A percentile compares a stretch with the other conserved stretches of the same genome.
Evolutionary conservation across 805 yeast species (phyloP).

Genomic region (Vanderwaltozyma polyspora): DNA sequence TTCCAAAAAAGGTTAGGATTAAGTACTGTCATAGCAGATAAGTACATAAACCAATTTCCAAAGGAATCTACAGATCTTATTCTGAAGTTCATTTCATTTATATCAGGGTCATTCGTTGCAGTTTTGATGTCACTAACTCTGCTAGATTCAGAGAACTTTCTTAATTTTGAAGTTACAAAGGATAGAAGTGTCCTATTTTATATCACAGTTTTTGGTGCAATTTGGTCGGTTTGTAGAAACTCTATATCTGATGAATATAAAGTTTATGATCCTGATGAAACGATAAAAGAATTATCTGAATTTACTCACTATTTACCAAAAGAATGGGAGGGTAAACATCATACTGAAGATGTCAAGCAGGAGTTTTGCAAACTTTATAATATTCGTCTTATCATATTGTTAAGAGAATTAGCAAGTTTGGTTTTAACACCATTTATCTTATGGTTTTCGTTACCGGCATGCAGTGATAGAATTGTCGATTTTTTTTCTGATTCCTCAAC

Average conservation of each 20-base stretch:
- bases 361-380: slow-evolving; percentile 76
- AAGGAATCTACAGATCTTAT: slow-evolving; percentile 53
- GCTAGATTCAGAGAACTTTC: slow-evolving; percentile 81
- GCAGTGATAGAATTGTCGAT: slow-evolving; percentile 69
- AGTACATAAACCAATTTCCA: slow-evolving; percentile 86
- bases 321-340: slow-evolving; percentile 77
- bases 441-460: slow-evolving; percentile 69
- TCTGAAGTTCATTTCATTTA: slow-evolving; percentile 53
- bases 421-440: slow-evolving; percentile 81
- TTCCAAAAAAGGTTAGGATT: slow-evolving; percentile 69
- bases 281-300: slow-evolving; percentile 67
- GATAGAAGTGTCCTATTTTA: slow-evolving; percentile 79
- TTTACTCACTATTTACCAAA: slow-evolving; percentile 85
- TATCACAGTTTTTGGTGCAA: slow-evolving; percentile 76
- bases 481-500: slow-evolving; percentile 83
- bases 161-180: slow-evolving; percentile 77
- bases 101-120: slow-evolving; percentile 83
- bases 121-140: slow-evolving; percentile 67
- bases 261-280: slow-evolving; percentile 88
- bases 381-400: slow-evolving; percentile 54
- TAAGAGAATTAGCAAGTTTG: slow-evolving; percentile 73
- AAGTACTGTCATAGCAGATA: slow-evolving; percentile 68
- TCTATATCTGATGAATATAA: slow-evolving; percentile 52
- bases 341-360: slow-evolving; percentile 70
- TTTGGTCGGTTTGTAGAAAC: slow-evolving; percentile 74